These are phyloP conservation scores for Aspergillus ustus DNA, from an alignment of 2,329 filamentous ascomycete species.

Conservation along the genomic window DNA sequence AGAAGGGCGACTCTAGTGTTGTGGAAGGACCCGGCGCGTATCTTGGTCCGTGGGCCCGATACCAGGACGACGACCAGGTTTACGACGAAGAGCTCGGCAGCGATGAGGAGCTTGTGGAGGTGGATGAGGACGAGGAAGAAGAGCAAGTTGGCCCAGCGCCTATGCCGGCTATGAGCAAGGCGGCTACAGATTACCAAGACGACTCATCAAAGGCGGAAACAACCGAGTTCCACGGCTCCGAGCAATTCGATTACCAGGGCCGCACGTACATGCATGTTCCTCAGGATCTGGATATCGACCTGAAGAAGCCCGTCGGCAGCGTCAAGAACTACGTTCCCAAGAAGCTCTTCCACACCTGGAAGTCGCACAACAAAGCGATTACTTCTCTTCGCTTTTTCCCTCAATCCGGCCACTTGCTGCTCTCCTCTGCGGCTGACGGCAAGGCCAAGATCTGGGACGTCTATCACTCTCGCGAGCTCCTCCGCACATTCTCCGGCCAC, in stretches of 20 bases:
- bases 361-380: slow-evolving; percentile 80
- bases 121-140: slow-evolving; percentile 51
- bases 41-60: slow-evolving; percentile 92
- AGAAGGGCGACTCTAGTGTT: slow-evolving; percentile 80
- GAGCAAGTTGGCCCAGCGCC: slow-evolving; percentile 41
- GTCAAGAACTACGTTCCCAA: slow-evolving; percentile 92
- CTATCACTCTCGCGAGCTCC: slow-evolving; percentile 84
- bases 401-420: slow-evolving; percentile 79
- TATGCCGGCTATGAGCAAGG: slow-evolving; percentile 56
- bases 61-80: slow-evolving; percentile 73
- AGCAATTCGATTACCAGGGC: slow-evolving; percentile 90
- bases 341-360: slow-evolving; percentile 90
- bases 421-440: slow-evolving; percentile 87
- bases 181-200: slow-evolving; percentile 55
- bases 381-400: slow-evolving; percentile 92
- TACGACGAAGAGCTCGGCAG: slow-evolving; percentile 74
- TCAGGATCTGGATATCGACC: slow-evolving; percentile 83
- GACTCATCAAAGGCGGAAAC: slow-evolving; percentile 73
- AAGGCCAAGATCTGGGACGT: slow-evolving; percentile 95
- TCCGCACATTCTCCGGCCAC: slow-evolving; percentile 91
- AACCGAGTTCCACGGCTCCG: slow-evolving; percentile 81
- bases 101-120: slow-evolving; percentile 80
- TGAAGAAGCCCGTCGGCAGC: slow-evolving; percentile 79
- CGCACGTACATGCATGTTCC: slow-evolving; percentile 98
- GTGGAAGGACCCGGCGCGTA: slow-evolving; percentile 88